Base-by-base conservation (phyloP, 257 asterid species). In the Plectranthus barbatus region DNA sequence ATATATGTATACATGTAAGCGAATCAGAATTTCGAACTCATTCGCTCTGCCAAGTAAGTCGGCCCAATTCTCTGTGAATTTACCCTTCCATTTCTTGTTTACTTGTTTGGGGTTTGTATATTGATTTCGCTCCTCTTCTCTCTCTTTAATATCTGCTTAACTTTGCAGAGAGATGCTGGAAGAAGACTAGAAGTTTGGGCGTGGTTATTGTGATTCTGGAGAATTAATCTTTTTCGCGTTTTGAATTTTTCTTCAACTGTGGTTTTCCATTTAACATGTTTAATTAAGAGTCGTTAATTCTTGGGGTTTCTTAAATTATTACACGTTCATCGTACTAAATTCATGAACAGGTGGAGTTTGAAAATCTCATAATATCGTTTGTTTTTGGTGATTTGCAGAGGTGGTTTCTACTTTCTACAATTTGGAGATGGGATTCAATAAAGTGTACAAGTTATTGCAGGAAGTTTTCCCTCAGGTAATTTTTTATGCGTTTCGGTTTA, bases 381-480 rank as follows among this genome's bases (percentile, higher is more conserved):
- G 20, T 31, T 29, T 53, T 57, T 66, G 44, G 34, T 55, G 19
- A 13, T 69, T 53, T 73, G 75, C 85, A 74, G 85, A 64, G 44
- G n/a, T n/a, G n/a, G n/a, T n/a, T n/a, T n/a, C 23, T 58, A 45
- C 31, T 51, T 53, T 58, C 18, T 18, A 4, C 56, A 34, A 58
- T 72, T 64, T 14, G 54, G 58, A 44, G 52, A 80, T 80, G 86
- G 86, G 83, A 11, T 62, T 72, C 69, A 53, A n/a, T 59, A 50
- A 72, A 59, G 83, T 77, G 40, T 72, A 65, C 45, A 58, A 64
- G 55, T 37, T 75, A 0, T 62, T 80, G 70, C 67, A 52, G 77
- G 83, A 80, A 7, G 8, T 80, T 24, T 80, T 77, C 68, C 86
- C 83, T 9, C 79, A 74, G 86, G 86, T 80, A 64, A 74, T 51